Evolutionary conservation across 2,329 filamentous ascomycete genomes (phyloP).

Genomic region (Phialophora verrucosa): DNA sequence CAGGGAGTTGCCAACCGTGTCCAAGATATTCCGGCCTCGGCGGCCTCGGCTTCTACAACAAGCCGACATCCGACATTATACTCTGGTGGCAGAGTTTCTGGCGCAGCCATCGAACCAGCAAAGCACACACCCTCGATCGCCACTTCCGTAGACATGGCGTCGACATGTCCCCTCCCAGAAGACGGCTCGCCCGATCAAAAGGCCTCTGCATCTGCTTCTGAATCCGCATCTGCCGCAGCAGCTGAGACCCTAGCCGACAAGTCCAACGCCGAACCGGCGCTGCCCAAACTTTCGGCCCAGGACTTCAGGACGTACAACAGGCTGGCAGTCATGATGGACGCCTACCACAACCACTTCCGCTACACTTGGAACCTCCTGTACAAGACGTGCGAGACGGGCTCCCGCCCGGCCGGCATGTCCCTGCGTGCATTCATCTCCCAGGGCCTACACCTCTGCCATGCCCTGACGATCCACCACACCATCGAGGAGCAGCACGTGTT

Average conservation of each 20-base stretch:
- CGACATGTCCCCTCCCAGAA: slow-evolving; percentile 3
- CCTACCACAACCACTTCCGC: slow-evolving; percentile 79
- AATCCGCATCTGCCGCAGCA: background rate
- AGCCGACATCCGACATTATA: background rate
- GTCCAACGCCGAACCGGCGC: slow-evolving; percentile 40
- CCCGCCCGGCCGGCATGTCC: slow-evolving; percentile 68
- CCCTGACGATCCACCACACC: slow-evolving; percentile 76
- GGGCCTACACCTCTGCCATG: slow-evolving; percentile 71
- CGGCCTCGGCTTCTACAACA: background rate
- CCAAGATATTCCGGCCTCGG: background rate
- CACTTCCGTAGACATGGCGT: slow-evolving; percentile 2
- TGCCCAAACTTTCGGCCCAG: slow-evolving; percentile 67
- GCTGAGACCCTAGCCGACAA: background rate
- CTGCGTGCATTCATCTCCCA: slow-evolving; percentile 70
- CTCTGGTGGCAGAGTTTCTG: background rate
- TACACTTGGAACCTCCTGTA: slow-evolving; percentile 74
- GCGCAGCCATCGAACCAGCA: background rate
- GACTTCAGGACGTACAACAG: slow-evolving; percentile 63
- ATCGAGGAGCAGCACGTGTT: slow-evolving; percentile 87
- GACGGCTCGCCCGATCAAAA: background rate
- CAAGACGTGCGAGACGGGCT: slow-evolving; percentile 64
- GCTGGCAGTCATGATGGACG: slow-evolving; percentile 50
- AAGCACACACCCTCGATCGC: background rate
- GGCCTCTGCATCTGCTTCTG: background rate
- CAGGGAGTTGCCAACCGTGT: background rate